Evolutionary conservation across 1,139 yeast genomes (phyloP).

Genomic region (Hyphopichia fennica): DNA sequence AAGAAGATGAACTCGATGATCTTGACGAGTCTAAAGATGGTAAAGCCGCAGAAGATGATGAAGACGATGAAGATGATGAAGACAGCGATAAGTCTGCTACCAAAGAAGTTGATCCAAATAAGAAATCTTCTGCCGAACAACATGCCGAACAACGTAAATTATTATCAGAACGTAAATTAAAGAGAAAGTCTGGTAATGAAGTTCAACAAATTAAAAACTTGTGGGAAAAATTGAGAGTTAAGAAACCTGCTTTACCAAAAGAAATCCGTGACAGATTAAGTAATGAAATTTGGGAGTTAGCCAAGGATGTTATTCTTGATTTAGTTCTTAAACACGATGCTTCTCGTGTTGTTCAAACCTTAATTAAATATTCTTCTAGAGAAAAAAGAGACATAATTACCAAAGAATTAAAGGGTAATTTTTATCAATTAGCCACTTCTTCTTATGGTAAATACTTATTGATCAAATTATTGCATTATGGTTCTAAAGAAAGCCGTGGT

Average conservation of each 20-base stretch:
- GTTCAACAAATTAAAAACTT: conserved; percentile 82
- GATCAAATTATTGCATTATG: conserved; percentile 89
- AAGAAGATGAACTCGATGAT: conserved; percentile 18
- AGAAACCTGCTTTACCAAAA: conserved; percentile 78
- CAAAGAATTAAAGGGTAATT: conserved; percentile 69
- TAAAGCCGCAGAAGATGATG: conserved; percentile 8
- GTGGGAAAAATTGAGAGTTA: conserved; percentile 92
- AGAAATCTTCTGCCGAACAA: conserved; percentile 62
- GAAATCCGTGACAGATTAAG: conserved; percentile 76
- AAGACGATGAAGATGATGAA: conserved; percentile 15
- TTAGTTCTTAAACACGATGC: conserved; percentile 95
- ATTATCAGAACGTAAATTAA: conserved; percentile 78
- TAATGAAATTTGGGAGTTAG: conserved; percentile 80
- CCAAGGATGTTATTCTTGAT: conserved; percentile 76
- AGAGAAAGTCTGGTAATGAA: conserved; percentile 82
- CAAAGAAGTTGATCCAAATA: conserved; percentile 35
- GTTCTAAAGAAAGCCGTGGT: conserved; percentile 76
- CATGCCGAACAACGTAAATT: conserved; percentile 83
- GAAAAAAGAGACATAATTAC: conserved; percentile 77
- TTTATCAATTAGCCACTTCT: conserved; percentile 81
- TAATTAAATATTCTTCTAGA: conserved; percentile 81
- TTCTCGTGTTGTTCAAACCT: conserved; percentile 91
- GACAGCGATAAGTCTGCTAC: conserved; percentile 12
- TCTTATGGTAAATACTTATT: conserved; percentile 91
- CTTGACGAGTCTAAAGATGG: conserved; percentile 16